A percentile compares a stretch with the other conserved stretches of the same genome.
phyloP scores from a whole-genome alignment of 805 yeast genomes.

The Candida glaebosa region DNA sequence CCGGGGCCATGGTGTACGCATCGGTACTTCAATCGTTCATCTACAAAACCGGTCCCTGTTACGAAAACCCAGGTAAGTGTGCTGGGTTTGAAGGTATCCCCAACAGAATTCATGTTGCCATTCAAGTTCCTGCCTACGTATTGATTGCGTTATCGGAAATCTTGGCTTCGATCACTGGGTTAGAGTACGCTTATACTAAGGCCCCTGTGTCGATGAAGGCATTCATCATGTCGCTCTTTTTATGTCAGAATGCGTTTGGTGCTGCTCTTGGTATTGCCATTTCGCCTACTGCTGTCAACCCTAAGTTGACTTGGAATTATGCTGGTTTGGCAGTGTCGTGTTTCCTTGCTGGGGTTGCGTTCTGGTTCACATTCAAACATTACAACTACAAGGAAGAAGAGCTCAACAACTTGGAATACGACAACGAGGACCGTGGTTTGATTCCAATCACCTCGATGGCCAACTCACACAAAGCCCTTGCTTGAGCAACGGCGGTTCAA shows the following conservation, averaged over 20 bases:
- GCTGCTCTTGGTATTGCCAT: slow-evolving; percentile 74
- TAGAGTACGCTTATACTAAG: slow-evolving; percentile 80
- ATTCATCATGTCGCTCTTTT: slow-evolving; percentile 60
- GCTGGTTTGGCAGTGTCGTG: slow-evolving; percentile 60
- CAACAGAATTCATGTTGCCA: slow-evolving; percentile 61
- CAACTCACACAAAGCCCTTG: slow-evolving; percentile 12
- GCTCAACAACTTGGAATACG: slow-evolving; percentile 49
- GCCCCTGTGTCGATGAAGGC: slow-evolving; percentile 72
- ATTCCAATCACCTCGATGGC: slow-evolving; percentile 17
- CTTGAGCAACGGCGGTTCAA: slow-evolving; percentile 3
- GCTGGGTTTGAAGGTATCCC: slow-evolving; percentile 39
- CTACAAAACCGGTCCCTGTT: slow-evolving; percentile 72
- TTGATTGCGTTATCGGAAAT: slow-evolving; percentile 74
- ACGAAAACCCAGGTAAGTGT: slow-evolving; percentile 58
- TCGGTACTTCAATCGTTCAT: slow-evolving; percentile 71
- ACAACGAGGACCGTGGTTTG: slow-evolving; percentile 13
- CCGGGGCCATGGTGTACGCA: slow-evolving; percentile 69
- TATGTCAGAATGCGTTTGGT: slow-evolving; percentile 73
- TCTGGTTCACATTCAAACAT: slow-evolving; percentile 58
- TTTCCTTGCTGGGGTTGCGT: slow-evolving; percentile 53
- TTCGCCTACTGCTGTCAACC: slow-evolving; percentile 63
- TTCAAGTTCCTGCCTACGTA: slow-evolving; percentile 70
- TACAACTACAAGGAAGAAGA: slow-evolving; percentile 57
- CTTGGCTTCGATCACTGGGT: slow-evolving; percentile 75
- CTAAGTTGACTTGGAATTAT: slow-evolving; percentile 68